Conservation (phyloP, 768 basidiomycete species). For the Lactarius sp. region DNA sequence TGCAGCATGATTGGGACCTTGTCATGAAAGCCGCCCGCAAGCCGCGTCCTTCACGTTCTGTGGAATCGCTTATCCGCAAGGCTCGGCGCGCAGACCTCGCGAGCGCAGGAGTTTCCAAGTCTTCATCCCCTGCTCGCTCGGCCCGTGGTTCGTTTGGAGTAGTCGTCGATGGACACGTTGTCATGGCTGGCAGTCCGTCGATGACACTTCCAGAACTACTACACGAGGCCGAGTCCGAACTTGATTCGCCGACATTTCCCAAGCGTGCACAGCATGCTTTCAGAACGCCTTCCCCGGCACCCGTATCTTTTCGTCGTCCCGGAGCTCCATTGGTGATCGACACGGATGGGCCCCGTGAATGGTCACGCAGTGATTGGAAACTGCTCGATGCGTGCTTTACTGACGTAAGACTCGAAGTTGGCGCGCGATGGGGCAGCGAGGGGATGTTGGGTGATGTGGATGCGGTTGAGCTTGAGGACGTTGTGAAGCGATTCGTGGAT, state of each 20-base stretch:
- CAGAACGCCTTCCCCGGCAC: constrained; percentile 23
- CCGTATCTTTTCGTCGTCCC: neutral
- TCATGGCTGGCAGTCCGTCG: constrained; percentile 49
- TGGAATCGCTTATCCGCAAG: constrained; percentile 34
- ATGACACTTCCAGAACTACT: constrained; percentile 55
- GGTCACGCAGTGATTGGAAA: constrained; percentile 81
- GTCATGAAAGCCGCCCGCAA: constrained; percentile 47
- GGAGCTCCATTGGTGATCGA: constrained; percentile 13
- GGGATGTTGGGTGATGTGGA: constrained; percentile 48
- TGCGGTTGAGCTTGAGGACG: constrained; percentile 47
- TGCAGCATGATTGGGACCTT: constrained; percentile 82
- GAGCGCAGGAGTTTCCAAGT: constrained; percentile 23
- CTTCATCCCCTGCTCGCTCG: constrained; percentile 12
- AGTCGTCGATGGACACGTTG: constrained; percentile 45
- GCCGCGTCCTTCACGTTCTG: constrained; percentile 31
- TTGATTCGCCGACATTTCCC: constrained; percentile 14
- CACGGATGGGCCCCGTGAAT: constrained; percentile 35
- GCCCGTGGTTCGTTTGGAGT: constrained; percentile 32
- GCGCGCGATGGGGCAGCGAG: constrained; percentile 29
- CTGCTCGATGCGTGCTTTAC: constrained; percentile 72
- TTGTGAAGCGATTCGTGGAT: constrained; percentile 55
- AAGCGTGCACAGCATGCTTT: constrained; percentile 3
- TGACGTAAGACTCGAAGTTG: constrained; percentile 56
- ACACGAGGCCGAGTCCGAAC: constrained; percentile 50
- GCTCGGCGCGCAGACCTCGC: constrained; percentile 17